Percentiles rank a stretch among this genome's conserved stretches.
Conservation (phyloP, 179 eudicot genomes). For the Spinacia oleracea region DNA sequence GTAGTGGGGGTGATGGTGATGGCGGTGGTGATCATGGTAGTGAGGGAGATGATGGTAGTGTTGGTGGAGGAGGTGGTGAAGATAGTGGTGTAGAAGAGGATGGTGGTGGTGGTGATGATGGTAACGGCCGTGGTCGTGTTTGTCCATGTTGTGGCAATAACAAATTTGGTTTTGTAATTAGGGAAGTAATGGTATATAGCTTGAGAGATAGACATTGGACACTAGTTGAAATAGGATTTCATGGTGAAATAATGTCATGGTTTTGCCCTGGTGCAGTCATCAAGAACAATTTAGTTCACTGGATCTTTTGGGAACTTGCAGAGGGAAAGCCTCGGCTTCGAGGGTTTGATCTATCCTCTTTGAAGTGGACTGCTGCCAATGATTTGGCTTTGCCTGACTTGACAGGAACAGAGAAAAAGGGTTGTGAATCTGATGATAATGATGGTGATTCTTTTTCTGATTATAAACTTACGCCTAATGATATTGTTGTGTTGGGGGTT, state of each 20-base stretch:
- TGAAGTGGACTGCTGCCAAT: background rate
- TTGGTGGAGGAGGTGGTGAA: background rate
- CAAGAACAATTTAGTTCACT: background rate
- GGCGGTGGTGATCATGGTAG: too few species aligned
- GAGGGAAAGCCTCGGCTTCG: background rate
- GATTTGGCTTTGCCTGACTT: background rate
- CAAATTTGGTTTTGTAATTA: background rate
- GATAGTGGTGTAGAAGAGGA: background rate
- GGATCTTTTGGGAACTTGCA: background rate
- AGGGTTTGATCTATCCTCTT: background rate
- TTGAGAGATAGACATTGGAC: background rate
- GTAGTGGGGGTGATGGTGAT: background rate
- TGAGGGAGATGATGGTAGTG: background rate
- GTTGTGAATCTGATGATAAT: background rate
- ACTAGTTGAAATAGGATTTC: too few species aligned
- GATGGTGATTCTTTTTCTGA: background rate
- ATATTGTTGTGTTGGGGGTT: background rate
- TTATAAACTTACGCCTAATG: background rate
- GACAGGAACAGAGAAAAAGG: background rate
- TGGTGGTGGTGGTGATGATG: background rate
- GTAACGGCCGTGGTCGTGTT: background rate
- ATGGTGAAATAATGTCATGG: background rate
- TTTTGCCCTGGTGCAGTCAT: constrained; percentile 12
- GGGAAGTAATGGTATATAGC: background rate
- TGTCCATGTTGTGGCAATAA: background rate